Evolutionary conservation across 2,329 filamentous ascomycete genomes (phyloP).

Genomic region (Aspergillus sp.): DNA sequence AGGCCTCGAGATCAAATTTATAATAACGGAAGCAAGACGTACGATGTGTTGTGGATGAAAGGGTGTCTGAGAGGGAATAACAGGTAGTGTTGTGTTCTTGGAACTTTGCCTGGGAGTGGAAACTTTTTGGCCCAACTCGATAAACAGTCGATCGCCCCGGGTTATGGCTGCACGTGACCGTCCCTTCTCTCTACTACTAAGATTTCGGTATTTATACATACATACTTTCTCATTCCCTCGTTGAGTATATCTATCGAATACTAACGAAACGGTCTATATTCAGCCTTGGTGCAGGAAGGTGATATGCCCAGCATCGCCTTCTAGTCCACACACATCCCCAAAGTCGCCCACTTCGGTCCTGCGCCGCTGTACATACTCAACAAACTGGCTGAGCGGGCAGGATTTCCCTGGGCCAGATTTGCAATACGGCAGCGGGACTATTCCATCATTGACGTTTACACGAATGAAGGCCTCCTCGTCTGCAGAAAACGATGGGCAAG

Average conservation of each 20-base stretch:
- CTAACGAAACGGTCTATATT: too few species aligned
- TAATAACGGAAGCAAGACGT: too few species aligned
- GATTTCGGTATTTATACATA: too few species aligned
- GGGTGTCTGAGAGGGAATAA: too few species aligned
- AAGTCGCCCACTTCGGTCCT: slow-evolving; percentile 41
- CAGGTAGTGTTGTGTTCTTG: too few species aligned
- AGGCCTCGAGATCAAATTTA: too few species aligned
- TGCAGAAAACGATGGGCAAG: slow-evolving; percentile 24
- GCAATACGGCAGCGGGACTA: slow-evolving; percentile 42
- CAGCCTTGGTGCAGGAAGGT: slow-evolving; percentile 42
- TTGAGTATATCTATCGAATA: not conserved
- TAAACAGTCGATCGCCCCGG: too few species aligned
- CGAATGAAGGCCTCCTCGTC: slow-evolving; percentile 35
- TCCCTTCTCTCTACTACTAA: too few species aligned
- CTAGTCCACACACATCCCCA: slow-evolving; percentile 39
- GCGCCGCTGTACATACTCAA: slow-evolving; percentile 29
- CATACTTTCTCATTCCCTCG: slow-evolving; percentile 2
- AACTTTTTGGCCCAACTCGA: too few species aligned
- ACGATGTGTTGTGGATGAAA: too few species aligned
- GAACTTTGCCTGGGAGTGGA: too few species aligned
- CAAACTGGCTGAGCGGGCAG: slow-evolving; percentile 40
- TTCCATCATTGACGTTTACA: slow-evolving; percentile 49
- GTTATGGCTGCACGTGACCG: too few species aligned
- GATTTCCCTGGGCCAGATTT: slow-evolving; percentile 38
- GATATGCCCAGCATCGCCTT: slow-evolving; percentile 33